These are phyloP conservation scores for Dysphania ambrosioides DNA, from an alignment of 148 eudicot genomes.

Conservation along the genomic window DNA sequence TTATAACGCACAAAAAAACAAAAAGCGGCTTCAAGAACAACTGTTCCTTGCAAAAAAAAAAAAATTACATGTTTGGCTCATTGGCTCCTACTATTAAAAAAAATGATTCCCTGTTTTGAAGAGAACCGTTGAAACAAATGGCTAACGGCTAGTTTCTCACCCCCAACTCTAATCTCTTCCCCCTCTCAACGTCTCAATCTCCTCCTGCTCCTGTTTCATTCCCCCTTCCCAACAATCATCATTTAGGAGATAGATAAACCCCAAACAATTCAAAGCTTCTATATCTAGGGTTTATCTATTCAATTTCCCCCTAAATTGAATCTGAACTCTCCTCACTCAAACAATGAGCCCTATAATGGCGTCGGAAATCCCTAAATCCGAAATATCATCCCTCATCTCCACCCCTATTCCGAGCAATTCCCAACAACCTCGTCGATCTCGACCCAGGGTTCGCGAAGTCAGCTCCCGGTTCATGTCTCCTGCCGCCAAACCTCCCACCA, in stretches of 20 bases:
- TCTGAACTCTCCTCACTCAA: neutral
- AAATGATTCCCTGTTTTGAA: neutral
- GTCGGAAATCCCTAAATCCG: conserved; percentile 29
- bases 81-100: neutral
- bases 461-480: conserved; percentile 88
- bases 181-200: neutral
- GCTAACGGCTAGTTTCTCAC: neutral
- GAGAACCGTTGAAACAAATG: neutral
- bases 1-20: too few relatives aligned
- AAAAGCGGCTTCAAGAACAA: too few relatives aligned
- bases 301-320: neutral
- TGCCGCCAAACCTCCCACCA: conserved; percentile 10
- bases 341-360: conserved; percentile 23
- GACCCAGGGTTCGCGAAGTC: conserved; percentile 77
- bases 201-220: neutral
- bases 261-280: neutral
- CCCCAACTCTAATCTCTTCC: neutral
- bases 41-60: too few relatives aligned
- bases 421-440: conserved; percentile 41
- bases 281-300: conserved; percentile 1
- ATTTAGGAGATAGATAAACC: too few relatives aligned
- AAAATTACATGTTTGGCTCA: neutral
- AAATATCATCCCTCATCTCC: conserved; percentile 14
- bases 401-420: conserved; percentile 32
- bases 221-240: neutral